Evolutionary conservation across 1,284 basidiomycete genomes (phyloP), one percentile per base, ranked within the genome.

Genomic region (Ceratobasidium theobromae): DNA sequence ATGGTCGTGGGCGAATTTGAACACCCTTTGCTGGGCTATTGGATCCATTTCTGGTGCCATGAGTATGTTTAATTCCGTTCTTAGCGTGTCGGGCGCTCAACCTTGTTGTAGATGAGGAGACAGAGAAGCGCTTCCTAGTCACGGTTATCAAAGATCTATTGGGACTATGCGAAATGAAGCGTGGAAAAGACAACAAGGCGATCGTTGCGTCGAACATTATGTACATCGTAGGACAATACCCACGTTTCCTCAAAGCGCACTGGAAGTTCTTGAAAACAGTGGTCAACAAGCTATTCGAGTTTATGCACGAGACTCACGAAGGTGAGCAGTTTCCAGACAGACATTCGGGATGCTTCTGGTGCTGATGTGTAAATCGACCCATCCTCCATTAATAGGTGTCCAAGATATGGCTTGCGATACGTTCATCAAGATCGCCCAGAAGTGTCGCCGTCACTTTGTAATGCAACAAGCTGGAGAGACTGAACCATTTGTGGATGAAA

Each of bases 241-340:
- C 97, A 55, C 88, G 97, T 33, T 99, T 99, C 87, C 86, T 99
- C 74, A 99, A 99, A 77, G 97, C 97, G 23, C 97, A 99, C 77
- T 99, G 97, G 97, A 99, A 98, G 80, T 99, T 99, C 86, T 80
- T 99, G 76, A 99, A 99, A 83, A 99, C 97, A 2, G 97, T 99
- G 54, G 97, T 99, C 71, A 99, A 99, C 82, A 99, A 99, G 79
- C 82, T 99, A 18, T 99, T 99, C 77, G 97, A 99, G 77, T 99
- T 99, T 77, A 99, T 99, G 95, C 97, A 99, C 79, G 97, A 99
- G 80, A 98, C 94, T 0, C 97, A 99, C 75, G 97, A 99, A 81
- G 95, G 94, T 87, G 68, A 65, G 77, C 9, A 21, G 18, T n/a
- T n/a, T 5, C 43, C 18, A 45, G 9, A 11, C 43, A 45, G 12